These are phyloP conservation scores for Ceraceosorus guamensis DNA, from an alignment of 1,284 basidiomycete genomes.

Conservation along the genomic window DNA sequence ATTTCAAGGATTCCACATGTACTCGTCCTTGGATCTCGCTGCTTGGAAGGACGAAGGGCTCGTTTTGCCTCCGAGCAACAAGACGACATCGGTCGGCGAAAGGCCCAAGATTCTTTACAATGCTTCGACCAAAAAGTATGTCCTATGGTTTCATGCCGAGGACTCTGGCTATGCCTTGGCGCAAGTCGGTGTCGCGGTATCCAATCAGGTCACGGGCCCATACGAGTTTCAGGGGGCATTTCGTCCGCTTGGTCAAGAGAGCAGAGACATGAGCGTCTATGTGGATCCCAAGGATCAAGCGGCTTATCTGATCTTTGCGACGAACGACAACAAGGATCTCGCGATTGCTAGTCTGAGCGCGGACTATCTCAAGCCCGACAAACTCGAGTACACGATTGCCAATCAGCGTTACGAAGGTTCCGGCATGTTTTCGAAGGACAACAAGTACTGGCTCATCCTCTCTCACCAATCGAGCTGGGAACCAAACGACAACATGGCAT, in stretches of 20 bases:
- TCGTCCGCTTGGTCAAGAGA: background rate
- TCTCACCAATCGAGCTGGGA: background rate
- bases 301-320: background rate
- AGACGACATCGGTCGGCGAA: background rate
- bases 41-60: background rate
- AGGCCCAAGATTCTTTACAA: background rate
- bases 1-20: too few species aligned
- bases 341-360: background rate
- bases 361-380: background rate
- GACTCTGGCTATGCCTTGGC: background rate
- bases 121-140: background rate
- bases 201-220: background rate
- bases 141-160: background rate
- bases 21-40: too few species aligned
- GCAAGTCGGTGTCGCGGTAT: background rate
- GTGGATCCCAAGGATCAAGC: background rate
- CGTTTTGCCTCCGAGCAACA: background rate
- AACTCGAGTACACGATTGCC: background rate
- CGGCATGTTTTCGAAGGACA: background rate
- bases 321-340: background rate
- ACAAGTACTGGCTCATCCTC: background rate
- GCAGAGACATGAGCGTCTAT: background rate
- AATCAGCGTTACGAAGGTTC: background rate
- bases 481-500: background rate
- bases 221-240: background rate